Evolutionary conservation across 179 eudicot species (phyloP).

Genomic region (Vitellaria paradoxa): DNA sequence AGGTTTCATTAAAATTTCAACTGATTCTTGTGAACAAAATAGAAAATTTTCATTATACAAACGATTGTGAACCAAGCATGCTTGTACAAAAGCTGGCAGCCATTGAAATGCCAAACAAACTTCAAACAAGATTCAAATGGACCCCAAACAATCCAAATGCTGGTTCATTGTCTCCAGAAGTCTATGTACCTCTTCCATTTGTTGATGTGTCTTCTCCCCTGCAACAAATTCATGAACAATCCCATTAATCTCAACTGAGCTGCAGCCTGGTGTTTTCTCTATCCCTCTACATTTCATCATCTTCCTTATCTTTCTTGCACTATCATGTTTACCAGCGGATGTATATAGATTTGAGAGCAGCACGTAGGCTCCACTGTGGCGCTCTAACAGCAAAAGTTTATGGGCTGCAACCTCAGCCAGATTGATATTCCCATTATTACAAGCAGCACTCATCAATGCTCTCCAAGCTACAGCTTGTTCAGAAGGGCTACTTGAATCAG

Average conservation of each 20-base stretch:
- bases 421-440: conserved; percentile 13
- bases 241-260: conserved; percentile 35
- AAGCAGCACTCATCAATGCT: conserved; percentile 28
- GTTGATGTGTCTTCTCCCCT: conserved; percentile 23
- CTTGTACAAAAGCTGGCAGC: background rate
- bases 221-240: conserved; percentile 34
- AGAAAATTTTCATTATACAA: background rate
- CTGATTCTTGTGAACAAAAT: background rate
- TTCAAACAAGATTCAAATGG: conserved; percentile 4
- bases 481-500: conserved; percentile 15
- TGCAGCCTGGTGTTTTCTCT: conserved; percentile 35
- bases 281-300: conserved; percentile 26
- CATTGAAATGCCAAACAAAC: background rate
- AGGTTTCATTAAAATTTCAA: background rate
- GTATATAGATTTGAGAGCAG: conserved; percentile 29
- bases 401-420: conserved; percentile 25
- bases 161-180: conserved; percentile 20
- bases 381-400: conserved; percentile 25
- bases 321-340: conserved; percentile 15
- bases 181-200: conserved; percentile 17
- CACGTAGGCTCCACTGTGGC: conserved; percentile 34
- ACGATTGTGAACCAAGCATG: background rate
- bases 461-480: conserved; percentile 31
- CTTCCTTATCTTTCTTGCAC: conserved; percentile 24
- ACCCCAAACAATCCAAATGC: conserved; percentile 21